Percentiles rank a stretch among this genome's conserved stretches.
Conservation (phyloP, 495 filamentous ascomycete species). For the Neurospora hispaniola region DNA sequence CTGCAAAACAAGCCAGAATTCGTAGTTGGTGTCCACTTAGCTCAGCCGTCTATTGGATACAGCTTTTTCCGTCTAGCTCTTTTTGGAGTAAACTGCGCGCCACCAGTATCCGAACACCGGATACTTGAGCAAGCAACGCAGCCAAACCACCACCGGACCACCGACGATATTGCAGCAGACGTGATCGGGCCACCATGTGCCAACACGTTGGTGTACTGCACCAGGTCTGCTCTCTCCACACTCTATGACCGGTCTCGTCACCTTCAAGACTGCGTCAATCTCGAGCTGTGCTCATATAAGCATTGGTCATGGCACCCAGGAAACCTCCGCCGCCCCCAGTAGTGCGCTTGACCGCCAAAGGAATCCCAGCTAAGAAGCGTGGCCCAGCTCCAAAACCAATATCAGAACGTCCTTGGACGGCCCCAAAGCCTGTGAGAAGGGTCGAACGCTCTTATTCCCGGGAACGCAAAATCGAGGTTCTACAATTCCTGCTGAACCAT, state of each 20-base stretch:
- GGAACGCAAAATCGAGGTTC: conserved; percentile 21
- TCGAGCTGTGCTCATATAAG: background rate
- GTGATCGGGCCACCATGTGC: background rate
- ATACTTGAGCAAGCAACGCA: background rate
- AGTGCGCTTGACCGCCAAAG: conserved; percentile 8
- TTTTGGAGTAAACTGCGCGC: background rate
- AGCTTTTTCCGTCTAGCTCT: background rate
- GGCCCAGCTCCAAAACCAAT: conserved; percentile 15
- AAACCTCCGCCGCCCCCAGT: background rate
- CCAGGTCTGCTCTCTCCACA: background rate
- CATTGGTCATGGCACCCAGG: background rate
- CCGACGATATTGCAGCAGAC: background rate
- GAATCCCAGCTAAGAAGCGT: conserved; percentile 4
- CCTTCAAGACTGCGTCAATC: background rate
- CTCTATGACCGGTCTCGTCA: background rate
- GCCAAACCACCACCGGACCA: background rate
- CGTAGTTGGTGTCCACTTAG: background rate
- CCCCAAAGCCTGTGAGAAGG: conserved; percentile 13
- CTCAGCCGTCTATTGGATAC: background rate
- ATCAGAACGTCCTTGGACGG: conserved; percentile 7
- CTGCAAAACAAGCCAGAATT: background rate
- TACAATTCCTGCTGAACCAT: conserved; percentile 19
- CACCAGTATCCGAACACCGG: background rate
- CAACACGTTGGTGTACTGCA: background rate
- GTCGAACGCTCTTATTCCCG: conserved; percentile 14